Evolutionary conservation across 768 basidiomycete genomes (phyloP).

Genomic region (Suillus cothurnatus): DNA sequence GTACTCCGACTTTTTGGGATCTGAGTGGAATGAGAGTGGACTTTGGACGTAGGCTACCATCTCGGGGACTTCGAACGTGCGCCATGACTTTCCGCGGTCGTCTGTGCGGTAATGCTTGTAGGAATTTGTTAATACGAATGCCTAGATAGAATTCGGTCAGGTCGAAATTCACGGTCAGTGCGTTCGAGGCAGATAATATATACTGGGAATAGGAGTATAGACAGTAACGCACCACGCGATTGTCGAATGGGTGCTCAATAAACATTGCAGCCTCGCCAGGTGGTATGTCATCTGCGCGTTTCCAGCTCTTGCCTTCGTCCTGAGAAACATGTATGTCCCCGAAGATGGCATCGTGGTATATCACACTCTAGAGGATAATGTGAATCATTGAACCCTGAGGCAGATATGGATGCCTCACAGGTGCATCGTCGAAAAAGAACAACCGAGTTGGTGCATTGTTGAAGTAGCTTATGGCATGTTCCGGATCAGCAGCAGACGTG

Average conservation of each 20-base stretch:
- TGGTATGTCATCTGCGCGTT: conserved; percentile 49
- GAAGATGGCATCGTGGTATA: conserved; percentile 77
- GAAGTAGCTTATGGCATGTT: conserved; percentile 55
- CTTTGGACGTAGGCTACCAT: conserved; percentile 41
- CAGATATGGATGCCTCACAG: conserved; percentile 53
- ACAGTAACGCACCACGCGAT: conserved; percentile 56
- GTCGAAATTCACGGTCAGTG: conserved; percentile 4
- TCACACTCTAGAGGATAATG: conserved; percentile 48
- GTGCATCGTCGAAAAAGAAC: conserved; percentile 93
- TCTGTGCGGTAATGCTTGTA: conserved; percentile 84
- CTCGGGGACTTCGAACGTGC: conserved; percentile 73
- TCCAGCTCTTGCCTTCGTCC: conserved; percentile 85
- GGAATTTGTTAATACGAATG: conserved; percentile 80
- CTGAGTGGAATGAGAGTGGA: conserved; percentile 89
- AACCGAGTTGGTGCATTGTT: conserved; percentile 72
- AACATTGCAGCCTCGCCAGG: conserved; percentile 67
- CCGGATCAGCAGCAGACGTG: conserved; percentile 46
- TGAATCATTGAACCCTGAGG: conserved; percentile 1
- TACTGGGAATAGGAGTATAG: neutral
- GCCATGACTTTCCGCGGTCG: conserved; percentile 89
- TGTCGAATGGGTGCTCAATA: conserved; percentile 86
- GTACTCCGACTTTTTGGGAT: conserved; percentile 65
- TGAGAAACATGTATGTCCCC: conserved; percentile 76
- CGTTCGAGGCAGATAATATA: conserved; percentile 2
- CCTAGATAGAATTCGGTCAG: conserved; percentile 46